Base-by-base conservation (phyloP, 139 green algal species). In the Dunaliella primolecta region DNA sequence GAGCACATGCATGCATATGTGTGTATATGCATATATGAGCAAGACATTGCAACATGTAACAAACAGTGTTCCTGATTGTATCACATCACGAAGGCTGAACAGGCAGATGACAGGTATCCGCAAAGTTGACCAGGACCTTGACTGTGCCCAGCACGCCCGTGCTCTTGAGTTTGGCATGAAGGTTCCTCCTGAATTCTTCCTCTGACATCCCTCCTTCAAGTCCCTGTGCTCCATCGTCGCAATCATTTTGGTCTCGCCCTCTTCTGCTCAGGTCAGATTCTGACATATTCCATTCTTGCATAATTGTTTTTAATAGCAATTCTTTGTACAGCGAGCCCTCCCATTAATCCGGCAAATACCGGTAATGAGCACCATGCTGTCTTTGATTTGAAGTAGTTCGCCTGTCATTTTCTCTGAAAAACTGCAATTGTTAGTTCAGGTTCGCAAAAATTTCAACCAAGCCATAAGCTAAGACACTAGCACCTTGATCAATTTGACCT, bases 121-220 rank as follows among this genome's bases (percentile, higher is more conserved):
- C 21, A 21, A 27, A 31, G 36, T 84, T 57, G 24, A 30, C 25
- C 30, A 72, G 38, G 25, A 86, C 90, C 90, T 93, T 93, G 0
- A 93, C 82, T 25, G 87, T 89, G 2, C 84, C 79, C 0, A 93
- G 83, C 0, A 91, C 85, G 0, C 90, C 90, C 32, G 84, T 83
- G 30, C 32, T 81, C 70, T 89, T 88, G 32, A 93, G 72, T 72
- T 90, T 86, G 11, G 72, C 72, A 24, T 90, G 84, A 32, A 93
- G 78, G 23, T 90, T 85, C 83, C 86, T 88, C 85, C 85, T 88
- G 24, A 93, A 84, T 1, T 89, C 86, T 2, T 33, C n/a, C 33
- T 32, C 75, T 36, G 75, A 80, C 27, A 80, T 80, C 75, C 75
- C 75, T 20, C 29, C 77, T 71, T 70, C 36, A 56, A 82, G 57